phyloP scores from a whole-genome alignment of 805 yeast species.

The Starmerella scarabaei region DNA sequence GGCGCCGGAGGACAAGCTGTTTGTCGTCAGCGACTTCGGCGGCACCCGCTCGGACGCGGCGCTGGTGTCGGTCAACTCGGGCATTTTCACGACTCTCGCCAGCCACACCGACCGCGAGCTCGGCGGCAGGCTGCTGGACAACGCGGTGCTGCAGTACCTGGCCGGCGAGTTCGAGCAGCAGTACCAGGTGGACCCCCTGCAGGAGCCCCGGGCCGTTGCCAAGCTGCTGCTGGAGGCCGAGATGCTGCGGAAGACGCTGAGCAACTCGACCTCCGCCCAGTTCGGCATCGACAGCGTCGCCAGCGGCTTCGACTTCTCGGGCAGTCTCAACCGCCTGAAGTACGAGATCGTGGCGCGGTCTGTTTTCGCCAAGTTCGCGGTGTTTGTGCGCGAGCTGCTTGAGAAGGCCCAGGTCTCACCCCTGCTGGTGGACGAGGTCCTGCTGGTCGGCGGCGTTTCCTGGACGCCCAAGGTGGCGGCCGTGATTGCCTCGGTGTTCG shows the following conservation, averaged over 20 bases:
- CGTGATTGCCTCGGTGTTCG: slow-evolving; percentile 62
- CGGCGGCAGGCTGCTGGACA: slow-evolving; percentile 83
- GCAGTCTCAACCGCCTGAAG: slow-evolving; percentile 85
- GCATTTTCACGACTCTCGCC: slow-evolving; percentile 76
- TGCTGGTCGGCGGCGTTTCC: slow-evolving; percentile 87
- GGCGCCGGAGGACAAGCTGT: slow-evolving; percentile 44
- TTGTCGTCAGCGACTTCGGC: slow-evolving; percentile 93
- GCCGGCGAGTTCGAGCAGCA: slow-evolving; percentile 93
- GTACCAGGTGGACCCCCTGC: slow-evolving; percentile 64
- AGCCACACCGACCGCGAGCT: slow-evolving; percentile 69
- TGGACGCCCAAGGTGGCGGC: slow-evolving; percentile 82
- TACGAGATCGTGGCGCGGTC: slow-evolving; percentile 76
- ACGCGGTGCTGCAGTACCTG: slow-evolving; percentile 63
- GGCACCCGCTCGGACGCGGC: slow-evolving; percentile 94
- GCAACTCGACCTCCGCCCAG: slow-evolving; percentile 76
- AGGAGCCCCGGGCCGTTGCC: slow-evolving; percentile 72
- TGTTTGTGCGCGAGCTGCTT: slow-evolving; percentile 62
- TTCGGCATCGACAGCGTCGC: slow-evolving; percentile 91
- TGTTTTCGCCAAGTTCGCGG: slow-evolving; percentile 60
- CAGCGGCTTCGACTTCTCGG: slow-evolving; percentile 86
- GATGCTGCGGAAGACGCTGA: slow-evolving; percentile 77
- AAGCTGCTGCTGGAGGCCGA: slow-evolving; percentile 75
- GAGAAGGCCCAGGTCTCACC: slow-evolving; percentile 72
- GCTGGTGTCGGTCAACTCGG: slow-evolving; percentile 84
- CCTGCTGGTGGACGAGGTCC: slow-evolving; percentile 78